Evolutionary conservation across 1,284 basidiomycete genomes (phyloP).

Genomic region (Tilletia walkeri): DNA sequence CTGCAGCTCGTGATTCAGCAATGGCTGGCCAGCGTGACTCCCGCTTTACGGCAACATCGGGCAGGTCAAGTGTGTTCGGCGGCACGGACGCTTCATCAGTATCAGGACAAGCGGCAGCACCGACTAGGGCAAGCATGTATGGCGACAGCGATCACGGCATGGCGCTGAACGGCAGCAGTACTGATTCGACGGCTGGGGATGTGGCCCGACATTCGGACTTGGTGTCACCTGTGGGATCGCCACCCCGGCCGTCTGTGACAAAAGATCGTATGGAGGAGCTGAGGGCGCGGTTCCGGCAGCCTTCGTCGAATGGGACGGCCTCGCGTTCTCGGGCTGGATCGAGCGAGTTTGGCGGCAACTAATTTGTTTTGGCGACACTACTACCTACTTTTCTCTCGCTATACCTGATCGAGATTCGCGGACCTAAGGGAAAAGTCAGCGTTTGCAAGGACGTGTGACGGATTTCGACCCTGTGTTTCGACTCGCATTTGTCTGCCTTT

Average conservation of each 20-base stretch:
- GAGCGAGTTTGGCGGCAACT: background rate
- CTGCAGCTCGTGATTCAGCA: background rate
- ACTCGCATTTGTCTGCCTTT: too few relatives aligned
- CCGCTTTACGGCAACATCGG: background rate
- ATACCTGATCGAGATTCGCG: too few relatives aligned
- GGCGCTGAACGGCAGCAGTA: too few relatives aligned
- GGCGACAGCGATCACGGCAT: background rate
- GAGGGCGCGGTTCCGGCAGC: constrained; percentile 7
- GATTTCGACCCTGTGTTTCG: too few relatives aligned
- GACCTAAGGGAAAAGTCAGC: too few relatives aligned
- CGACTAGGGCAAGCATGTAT: background rate
- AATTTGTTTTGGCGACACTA: background rate
- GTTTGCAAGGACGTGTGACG: too few relatives aligned
- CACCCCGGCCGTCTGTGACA: background rate
- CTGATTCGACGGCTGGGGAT: too few relatives aligned
- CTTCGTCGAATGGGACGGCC: background rate
- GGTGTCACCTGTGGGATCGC: background rate
- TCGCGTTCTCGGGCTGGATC: background rate
- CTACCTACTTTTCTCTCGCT: too few relatives aligned
- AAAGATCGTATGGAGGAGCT: constrained; percentile 16
- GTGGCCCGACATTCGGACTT: too few relatives aligned
- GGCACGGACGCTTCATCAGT: background rate
- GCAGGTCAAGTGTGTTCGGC: constrained; percentile 13
- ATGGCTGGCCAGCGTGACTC: background rate
- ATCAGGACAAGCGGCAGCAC: background rate